Base-by-base conservation (phyloP, 2,329 filamentous ascomycete species). In the Magnaporthiopsis rhizophila region DNA sequence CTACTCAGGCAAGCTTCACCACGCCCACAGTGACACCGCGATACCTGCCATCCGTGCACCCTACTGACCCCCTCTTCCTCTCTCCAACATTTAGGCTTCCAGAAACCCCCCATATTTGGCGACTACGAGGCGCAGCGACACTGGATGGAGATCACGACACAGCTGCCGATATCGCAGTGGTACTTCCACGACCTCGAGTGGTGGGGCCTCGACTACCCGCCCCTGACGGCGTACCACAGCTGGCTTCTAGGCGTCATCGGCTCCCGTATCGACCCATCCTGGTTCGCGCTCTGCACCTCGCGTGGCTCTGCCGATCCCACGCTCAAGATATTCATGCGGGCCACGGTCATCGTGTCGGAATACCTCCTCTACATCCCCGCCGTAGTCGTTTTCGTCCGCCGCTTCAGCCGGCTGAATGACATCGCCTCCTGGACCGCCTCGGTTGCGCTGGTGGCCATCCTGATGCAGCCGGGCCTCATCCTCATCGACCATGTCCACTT, bases 141-240 rank as follows among this genome's bases (percentile, higher is more conserved):
- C 76, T 99, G 95, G 95, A 97, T 99, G 93, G 95, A 99, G 73
- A 82, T 99, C 68, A 97, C 95, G 2, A 90, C 86, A 11, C 86
- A 97, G 66, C 81, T 99, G 2, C 95, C 95, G 18, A 83, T 96
- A 53, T 95, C 92, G 13, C 90, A 95, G 75, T 99, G 96, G 95
- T 99, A 99, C 76, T 97, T 96, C 73, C 92, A 99, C 75, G 93
- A 99, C 74, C 81, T 98, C 59, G 83, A 94, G 72, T 99, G 94
- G 89, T 99, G 95, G 95, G 96, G 96, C 0, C 83, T 99, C 69
- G 95, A 99, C 78, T 99, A 99, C 75, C 95, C 95, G 65, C 95
- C 95, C 63, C 84, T 99, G 77, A 99, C 95, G 63, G 96, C 95
- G 62, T 99, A 99, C 78, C 95, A 99, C 77, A 97, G 93, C 80